Evolutionary conservation across 495 filamentous ascomycete genomes (phyloP), one percentile per base, ranked within the genome.

Genomic region (Melanomma pulvis-pyrius): DNA sequence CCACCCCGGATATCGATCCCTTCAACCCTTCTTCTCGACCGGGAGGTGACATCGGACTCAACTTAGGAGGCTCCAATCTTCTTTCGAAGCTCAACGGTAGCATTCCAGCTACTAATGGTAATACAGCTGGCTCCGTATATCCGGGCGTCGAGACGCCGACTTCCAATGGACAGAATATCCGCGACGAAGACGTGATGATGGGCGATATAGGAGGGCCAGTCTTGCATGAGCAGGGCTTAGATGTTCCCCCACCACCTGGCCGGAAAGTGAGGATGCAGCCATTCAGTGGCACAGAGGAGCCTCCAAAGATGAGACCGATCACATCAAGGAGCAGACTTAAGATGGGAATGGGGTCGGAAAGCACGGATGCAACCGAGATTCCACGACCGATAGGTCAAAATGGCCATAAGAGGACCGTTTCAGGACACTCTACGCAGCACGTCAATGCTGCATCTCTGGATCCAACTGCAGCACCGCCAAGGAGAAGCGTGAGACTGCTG

Each of bases 371-470:
- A 63, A 81, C 84, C 26, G 82, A 83, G 55, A 69, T 78, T 80
- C 68, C 75, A 74, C 66, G 78, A 80, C 75, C 28, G 51, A 73
- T 63, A 64, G 64, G 74, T 21, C 74, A 76, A n/a, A 73, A 79
- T 9, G 89, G 88, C 66, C 84, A 91, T 72, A 97, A 96, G 78
- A 84, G 92, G 63, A 96, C 92, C 5, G 83, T 93, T 17, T 93
- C 92, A 29, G 92, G 92, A 1, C 90, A 93, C 70, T 84, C 85
- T 15, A 85, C 89, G 9, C 85, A 90, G 61, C 47, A 65, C 28
- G 39, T 59, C 9, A 44, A 21, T 55, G 46, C 59, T 24, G 34
- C 44, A 21, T 11, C 54, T 15, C n/a, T 55, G 15, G 70, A 69
- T 22, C 87, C 88, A 41, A 71, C 75, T 9, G 84, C 86, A 28